Conservation (phyloP, 306 rosid genomes). For the Ceratonia siliqua region DNA sequence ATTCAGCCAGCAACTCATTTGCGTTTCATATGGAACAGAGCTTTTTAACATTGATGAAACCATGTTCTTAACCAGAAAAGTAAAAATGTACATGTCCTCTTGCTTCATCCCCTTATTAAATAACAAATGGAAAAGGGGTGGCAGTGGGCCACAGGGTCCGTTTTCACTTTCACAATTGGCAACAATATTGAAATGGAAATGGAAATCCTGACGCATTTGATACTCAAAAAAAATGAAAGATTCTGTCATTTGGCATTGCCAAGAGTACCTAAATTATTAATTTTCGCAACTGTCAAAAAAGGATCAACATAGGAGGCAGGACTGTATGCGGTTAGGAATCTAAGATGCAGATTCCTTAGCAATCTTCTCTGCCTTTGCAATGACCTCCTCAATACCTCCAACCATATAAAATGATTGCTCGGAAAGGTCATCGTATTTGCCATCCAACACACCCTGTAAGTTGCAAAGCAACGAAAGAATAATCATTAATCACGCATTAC, state of each 20-base stretch:
- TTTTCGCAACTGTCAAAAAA: constrained; percentile 59
- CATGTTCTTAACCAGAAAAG: constrained; percentile 41
- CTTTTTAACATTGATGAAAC: constrained; percentile 39
- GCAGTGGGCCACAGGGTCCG: constrained; percentile 43
- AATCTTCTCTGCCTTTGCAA: constrained; percentile 98
- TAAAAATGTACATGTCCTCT: constrained; percentile 65
- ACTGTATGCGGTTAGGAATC: constrained; percentile 26
- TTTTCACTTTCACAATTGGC: constrained; percentile 56
- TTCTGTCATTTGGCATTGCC: constrained; percentile 77
- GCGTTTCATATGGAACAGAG: constrained; percentile 21
- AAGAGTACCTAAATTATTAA: constrained; percentile 69
- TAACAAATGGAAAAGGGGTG: constrained; percentile 36
- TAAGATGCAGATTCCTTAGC: constrained; percentile 82
- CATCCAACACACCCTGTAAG: constrained; percentile 92
- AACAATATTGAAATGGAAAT: constrained; percentile 46
- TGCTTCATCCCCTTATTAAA: constrained; percentile 66
- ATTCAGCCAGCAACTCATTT: neutral
- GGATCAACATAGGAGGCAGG: constrained; percentile 18
- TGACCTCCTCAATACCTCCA: constrained; percentile 94
- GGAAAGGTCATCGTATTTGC: constrained; percentile 86
- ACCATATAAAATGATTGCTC: constrained; percentile 99
- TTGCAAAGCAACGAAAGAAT: constrained; percentile 12
- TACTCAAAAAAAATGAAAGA: constrained; percentile 52
- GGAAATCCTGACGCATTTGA: constrained; percentile 47
- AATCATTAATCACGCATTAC: constrained; percentile 2